A percentile compares a stretch with the other conserved stretches of the same genome.
Evolutionary conservation across 345 rosid species (phyloP).

Genomic region (Citrus trifoliata): DNA sequence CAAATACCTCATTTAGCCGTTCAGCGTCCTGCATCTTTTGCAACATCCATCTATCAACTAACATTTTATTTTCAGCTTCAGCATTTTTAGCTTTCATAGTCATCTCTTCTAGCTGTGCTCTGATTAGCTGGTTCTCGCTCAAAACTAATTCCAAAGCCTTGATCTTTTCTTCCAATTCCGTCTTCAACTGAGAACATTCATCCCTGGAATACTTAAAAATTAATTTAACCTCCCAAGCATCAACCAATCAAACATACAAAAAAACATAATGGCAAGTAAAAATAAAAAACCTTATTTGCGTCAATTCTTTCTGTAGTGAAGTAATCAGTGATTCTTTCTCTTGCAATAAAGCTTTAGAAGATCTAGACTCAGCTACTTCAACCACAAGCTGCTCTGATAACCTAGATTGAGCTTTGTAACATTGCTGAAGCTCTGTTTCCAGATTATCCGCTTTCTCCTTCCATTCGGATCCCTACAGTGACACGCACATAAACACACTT

Average conservation of each 20-base stretch:
- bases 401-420: constrained; percentile 88
- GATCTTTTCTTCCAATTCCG: constrained; percentile 62
- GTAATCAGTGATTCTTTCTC: constrained; percentile 60
- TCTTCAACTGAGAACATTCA: constrained; percentile 50
- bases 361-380: constrained; percentile 83
- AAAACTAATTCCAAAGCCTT: constrained; percentile 58
- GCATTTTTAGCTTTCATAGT: constrained; percentile 65
- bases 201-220: constrained; percentile 42
- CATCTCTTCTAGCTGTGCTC: constrained; percentile 60
- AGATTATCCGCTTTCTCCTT: constrained; percentile 81
- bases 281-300: constrained; percentile 46
- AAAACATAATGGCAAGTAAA: not conserved
- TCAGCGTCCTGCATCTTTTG: constrained; percentile 98
- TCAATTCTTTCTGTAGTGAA: constrained; percentile 49
- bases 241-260: not conserved
- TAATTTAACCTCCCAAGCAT: not conserved
- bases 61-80: constrained; percentile 84
- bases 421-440: constrained; percentile 85
- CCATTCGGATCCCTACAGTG: constrained; percentile 84
- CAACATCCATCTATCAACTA: constrained; percentile 95
- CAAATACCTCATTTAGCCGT: constrained; percentile 89
- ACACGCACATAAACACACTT: not conserved
- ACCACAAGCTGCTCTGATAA: constrained; percentile 85
- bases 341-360: constrained; percentile 58
- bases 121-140: constrained; percentile 58